phyloP scores from a whole-genome alignment of 257 asterid genomes.

The Eustoma russellianum region DNA sequence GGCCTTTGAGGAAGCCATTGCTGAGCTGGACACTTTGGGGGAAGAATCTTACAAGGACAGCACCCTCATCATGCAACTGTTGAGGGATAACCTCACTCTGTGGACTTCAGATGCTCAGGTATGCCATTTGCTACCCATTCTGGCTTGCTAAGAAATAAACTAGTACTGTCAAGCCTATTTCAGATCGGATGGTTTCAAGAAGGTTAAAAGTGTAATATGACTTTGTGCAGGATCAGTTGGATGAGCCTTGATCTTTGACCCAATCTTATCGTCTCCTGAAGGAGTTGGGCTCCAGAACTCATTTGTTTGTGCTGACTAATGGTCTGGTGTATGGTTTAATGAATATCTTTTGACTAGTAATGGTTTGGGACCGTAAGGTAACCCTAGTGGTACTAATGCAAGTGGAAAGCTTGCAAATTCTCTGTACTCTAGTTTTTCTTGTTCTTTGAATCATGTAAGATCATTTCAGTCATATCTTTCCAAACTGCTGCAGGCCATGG shows the following conservation, averaged over 20 bases:
- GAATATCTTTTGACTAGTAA: constrained; percentile 9
- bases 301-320: constrained; percentile 21
- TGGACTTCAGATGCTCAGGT: constrained; percentile 56
- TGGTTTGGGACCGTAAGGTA: constrained; percentile 8
- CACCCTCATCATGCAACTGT: constrained; percentile 48
- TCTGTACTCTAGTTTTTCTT: neutral
- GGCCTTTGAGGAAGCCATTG: constrained; percentile 53
- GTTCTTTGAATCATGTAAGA: no score
- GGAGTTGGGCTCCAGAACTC: constrained; percentile 39
- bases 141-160: no score
- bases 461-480: no score
- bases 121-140: neutral
- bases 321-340: constrained; percentile 11
- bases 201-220: constrained; percentile 3
- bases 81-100: constrained; percentile 45
- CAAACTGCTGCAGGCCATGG: no score
- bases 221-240: constrained; percentile 34
- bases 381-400: constrained; percentile 8
- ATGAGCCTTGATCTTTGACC: constrained; percentile 28
- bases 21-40: constrained; percentile 48
- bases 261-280: constrained; percentile 10
- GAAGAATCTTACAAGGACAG: constrained; percentile 52
- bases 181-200: neutral
- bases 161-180: no score
- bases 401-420: constrained; percentile 6